These are phyloP conservation scores for Linnemannia hyalina DNA, from an alignment of 192 early-diverging fungal genomes.

Conservation along the genomic window DNA sequence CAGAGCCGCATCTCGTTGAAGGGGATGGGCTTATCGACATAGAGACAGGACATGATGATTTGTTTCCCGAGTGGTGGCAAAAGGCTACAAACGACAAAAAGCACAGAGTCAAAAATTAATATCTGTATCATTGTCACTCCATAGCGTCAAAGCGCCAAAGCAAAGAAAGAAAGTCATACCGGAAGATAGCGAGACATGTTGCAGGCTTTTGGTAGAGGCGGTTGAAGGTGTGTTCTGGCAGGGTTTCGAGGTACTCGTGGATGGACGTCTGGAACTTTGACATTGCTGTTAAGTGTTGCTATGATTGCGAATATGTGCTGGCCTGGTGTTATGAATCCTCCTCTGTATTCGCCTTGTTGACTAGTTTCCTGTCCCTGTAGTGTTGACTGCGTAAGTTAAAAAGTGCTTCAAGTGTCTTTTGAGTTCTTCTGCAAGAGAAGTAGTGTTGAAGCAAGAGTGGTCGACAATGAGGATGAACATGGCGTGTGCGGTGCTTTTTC, in stretches of 20 bases:
- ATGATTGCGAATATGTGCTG: not conserved
- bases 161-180: constrained; percentile 58
- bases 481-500: no score
- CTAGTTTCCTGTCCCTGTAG: not conserved
- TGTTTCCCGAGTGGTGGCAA: constrained; percentile 90
- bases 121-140: not conserved
- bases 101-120: not conserved
- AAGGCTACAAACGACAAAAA: constrained; percentile 57
- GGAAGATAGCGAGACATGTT: constrained; percentile 93
- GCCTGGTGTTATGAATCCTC: not conserved
- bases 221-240: constrained; percentile 81
- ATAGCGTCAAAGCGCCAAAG: not conserved
- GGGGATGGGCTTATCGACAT: constrained; percentile 72
- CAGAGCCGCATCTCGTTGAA: constrained; percentile 76
- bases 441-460: no score
- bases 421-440: no score
- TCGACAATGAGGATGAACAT: no score
- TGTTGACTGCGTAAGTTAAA: not conserved
- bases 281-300: constrained; percentile 11
- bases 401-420: no score
- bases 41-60: constrained; percentile 90
- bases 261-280: constrained; percentile 79
- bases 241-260: constrained; percentile 83
- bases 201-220: constrained; percentile 90
- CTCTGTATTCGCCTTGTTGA: not conserved